A percentile compares a stretch with the other conserved stretches of the same genome.
These are phyloP conservation scores for Rhizopus sp. DNA, from an alignment of 371 early-diverging fungal species.

Conservation along the genomic window DNA sequence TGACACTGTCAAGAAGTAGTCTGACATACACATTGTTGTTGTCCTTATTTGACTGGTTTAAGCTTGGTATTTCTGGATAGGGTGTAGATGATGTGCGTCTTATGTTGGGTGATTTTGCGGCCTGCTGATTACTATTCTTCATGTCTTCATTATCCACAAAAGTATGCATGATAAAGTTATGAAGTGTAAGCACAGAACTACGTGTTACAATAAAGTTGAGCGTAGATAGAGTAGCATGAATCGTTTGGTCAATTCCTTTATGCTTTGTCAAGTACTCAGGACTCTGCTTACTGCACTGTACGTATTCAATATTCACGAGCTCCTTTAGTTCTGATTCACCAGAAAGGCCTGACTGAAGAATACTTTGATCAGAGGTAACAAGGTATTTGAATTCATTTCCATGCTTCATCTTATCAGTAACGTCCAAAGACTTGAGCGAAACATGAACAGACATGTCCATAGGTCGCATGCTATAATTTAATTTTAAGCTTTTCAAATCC, in stretches of 20 bases:
- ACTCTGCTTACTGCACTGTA: constrained; percentile 69
- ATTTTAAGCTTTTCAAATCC: constrained; percentile 69
- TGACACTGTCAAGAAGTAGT: constrained; percentile 78
- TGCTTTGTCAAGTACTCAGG: constrained; percentile 77
- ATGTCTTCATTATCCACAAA: constrained; percentile 58
- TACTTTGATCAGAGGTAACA: constrained; percentile 57
- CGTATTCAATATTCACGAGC: constrained; percentile 76
- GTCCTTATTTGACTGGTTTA: background rate
- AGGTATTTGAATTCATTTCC: constrained; percentile 69
- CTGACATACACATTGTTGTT: constrained; percentile 58
- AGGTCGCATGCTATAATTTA: constrained; percentile 72
- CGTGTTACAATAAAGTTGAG: constrained; percentile 84
- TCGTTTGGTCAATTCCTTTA: constrained; percentile 80
- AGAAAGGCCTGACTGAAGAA: constrained; percentile 32
- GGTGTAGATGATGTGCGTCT: background rate
- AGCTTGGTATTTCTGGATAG: background rate
- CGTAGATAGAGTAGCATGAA: constrained; percentile 83
- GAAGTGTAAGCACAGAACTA: constrained; percentile 81
- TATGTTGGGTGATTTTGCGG: constrained; percentile 2
- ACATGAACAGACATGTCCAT: constrained; percentile 77
- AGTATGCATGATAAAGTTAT: constrained; percentile 86
- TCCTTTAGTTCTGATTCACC: constrained; percentile 40
- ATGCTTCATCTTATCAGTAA: constrained; percentile 76
- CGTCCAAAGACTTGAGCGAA: constrained; percentile 70
- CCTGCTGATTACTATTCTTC: background rate